Conservation (phyloP, 768 basidiomycete species). For the Thelephora aurantiotincta region DNA sequence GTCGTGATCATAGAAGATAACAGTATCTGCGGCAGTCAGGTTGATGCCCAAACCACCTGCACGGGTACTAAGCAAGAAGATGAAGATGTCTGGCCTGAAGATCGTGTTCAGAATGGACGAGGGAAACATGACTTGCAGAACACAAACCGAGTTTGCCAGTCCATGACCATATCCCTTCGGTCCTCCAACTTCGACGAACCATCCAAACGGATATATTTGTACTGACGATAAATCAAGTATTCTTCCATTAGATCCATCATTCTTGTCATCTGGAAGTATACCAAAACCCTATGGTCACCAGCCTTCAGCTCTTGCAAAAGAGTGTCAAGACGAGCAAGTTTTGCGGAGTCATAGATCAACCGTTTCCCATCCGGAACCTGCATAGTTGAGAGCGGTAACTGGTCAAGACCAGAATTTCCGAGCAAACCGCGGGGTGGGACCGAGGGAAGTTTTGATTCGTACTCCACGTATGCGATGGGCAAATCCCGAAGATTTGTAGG, state of each 20-base stretch:
- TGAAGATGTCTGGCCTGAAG: slow-evolving; percentile 69
- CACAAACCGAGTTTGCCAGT: slow-evolving; percentile 90
- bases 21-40: slow-evolving; percentile 90
- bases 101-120: slow-evolving; percentile 1
- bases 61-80: slow-evolving; percentile 83
- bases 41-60: slow-evolving; percentile 97
- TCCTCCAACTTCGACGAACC: slow-evolving; percentile 93
- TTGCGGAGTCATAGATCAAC: slow-evolving; percentile 91
- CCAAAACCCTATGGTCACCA: slow-evolving; percentile 83
- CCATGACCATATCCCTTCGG: slow-evolving; percentile 96
- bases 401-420: slow-evolving; percentile 46
- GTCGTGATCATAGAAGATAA: slow-evolving; percentile 89
- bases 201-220: slow-evolving; percentile 87
- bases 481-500: slow-evolving; percentile 53
- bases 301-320: slow-evolving; percentile 88
- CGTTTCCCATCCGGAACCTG: slow-evolving; percentile 90
- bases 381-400: slow-evolving; percentile 74
- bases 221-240: slow-evolving; percentile 92
- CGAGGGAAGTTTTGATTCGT: slow-evolving; percentile 38
- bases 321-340: slow-evolving; percentile 79
- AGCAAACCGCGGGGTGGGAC: slow-evolving; percentile 58
- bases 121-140: too few species aligned
- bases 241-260: slow-evolving; percentile 99
- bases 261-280: slow-evolving; percentile 99
- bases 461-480: slow-evolving; percentile 30